These are phyloP conservation scores for Coniochaeta ligniaria DNA, from an alignment of 2,329 filamentous ascomycete species.

Conservation along the genomic window DNA sequence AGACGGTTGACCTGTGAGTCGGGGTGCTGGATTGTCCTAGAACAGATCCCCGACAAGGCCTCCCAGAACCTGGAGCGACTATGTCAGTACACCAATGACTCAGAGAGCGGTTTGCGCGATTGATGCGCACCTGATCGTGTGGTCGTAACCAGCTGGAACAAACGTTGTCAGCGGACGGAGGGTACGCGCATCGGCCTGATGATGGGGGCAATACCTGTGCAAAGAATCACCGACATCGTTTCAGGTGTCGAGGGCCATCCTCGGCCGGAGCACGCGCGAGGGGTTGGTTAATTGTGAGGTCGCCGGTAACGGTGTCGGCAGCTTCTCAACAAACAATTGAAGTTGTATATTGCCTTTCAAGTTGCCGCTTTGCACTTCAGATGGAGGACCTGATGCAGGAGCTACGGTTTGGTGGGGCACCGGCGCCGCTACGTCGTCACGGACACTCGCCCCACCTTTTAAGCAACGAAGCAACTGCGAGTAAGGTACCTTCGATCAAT, in stretches of 20 bases:
- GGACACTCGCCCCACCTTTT: not conserved
- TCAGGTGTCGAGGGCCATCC: not conserved
- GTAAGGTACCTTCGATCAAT: too few species aligned
- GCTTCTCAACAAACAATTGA: not conserved
- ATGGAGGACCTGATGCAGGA: not conserved
- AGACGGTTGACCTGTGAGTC: conserved; percentile 98
- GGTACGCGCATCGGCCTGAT: not conserved
- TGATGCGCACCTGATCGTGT: conserved; percentile 48
- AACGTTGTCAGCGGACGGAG: conserved; percentile 10
- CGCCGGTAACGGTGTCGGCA: not conserved
- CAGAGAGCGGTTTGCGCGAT: not conserved
- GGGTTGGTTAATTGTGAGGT: not conserved
- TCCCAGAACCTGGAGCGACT: conserved; percentile 76
- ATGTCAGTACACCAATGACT: not conserved
- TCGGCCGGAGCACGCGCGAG: not conserved
- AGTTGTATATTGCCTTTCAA: too few species aligned
- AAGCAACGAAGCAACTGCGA: not conserved
- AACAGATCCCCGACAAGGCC: conserved; percentile 94
- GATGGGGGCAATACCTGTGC: conserved; percentile 39
- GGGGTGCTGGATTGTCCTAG: conserved; percentile 93
- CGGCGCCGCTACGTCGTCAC: not conserved
- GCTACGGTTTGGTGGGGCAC: too few species aligned
- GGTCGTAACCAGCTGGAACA: conserved; percentile 50
- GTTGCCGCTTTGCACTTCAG: not conserved
- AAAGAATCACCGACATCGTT: conserved; percentile 56